Evolutionary conservation across 192 early-diverging fungal species (phyloP).

Genomic region (Umbelopsis sp.): DNA sequence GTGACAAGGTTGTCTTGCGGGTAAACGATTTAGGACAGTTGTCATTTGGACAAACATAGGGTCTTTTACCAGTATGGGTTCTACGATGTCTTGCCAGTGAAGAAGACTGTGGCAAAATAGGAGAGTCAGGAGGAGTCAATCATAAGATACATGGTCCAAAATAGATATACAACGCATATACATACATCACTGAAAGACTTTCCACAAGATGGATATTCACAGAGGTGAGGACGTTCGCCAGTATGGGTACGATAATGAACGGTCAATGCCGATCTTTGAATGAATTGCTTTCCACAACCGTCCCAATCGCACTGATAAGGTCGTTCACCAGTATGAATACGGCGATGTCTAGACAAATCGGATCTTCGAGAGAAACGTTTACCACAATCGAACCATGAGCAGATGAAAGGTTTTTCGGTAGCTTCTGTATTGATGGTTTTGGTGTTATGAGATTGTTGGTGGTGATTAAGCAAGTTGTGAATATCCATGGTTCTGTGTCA

Average conservation of each 20-base stretch:
- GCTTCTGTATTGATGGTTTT: not conserved
- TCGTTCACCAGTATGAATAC: conserved; percentile 62
- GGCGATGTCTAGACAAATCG: conserved; percentile 54
- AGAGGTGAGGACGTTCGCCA: conserved; percentile 67
- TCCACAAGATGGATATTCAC: conserved; percentile 59
- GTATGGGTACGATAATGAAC: conserved; percentile 66
- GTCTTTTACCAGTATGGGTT: conserved; percentile 78
- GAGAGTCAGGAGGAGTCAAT: not conserved
- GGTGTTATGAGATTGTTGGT: conserved; percentile 18
- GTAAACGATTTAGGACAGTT: conserved; percentile 79
- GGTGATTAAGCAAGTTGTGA: conserved; percentile 37
- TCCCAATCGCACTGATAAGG: conserved; percentile 53
- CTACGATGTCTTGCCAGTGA: conserved; percentile 78
- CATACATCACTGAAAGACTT: conserved; percentile 72
- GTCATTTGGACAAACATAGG: conserved; percentile 66
- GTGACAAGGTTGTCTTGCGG: conserved; percentile 63
- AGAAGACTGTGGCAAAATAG: conserved; percentile 51
- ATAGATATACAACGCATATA: not conserved
- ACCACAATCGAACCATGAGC: conserved; percentile 45
- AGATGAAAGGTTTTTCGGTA: conserved; percentile 43
- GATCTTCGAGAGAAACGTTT: conserved; percentile 58
- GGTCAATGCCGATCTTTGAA: conserved; percentile 60
- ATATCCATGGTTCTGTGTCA: conserved; percentile 42
- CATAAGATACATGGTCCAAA: not conserved
- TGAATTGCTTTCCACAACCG: conserved; percentile 56